Base-by-base conservation (phyloP, 805 yeast genomes). In the Saturnispora ahearnii region DNA sequence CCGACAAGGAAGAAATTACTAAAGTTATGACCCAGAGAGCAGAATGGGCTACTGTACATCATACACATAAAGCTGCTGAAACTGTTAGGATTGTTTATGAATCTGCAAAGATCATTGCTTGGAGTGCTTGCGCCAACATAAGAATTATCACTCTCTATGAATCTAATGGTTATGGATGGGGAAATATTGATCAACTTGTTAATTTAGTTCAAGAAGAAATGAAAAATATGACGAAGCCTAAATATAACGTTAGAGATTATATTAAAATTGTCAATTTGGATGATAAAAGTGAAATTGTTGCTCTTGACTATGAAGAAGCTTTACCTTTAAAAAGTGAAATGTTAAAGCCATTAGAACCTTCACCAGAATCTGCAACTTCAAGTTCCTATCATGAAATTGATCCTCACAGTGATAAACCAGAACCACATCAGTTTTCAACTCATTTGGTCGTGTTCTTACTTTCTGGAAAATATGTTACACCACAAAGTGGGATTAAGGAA, bases 1-100 rank as follows among this genome's bases (percentile, higher is more conserved):
- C 79, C 0, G 62, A 59, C 1, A 62, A 67, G 45, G 61, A 59
- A 37, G 70, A 69, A 49, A 56, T 67, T 1, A 64, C 64, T 13
- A 49, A 55, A n/a, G 68, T 59, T 0, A 48, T 69, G 9, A 58
- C 64, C 0, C 48, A 59, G 8, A 56, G 74, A 24, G 67, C 70
- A 7, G 75, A 73, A 51, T 74, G 71, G 61, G 55, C 62, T 2
- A 65, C 70, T 4, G 66, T 65, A 29, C 62, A 67, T 34, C 70
- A 67, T 41, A 58, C 71, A 1, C 74, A 70, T 51, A 58, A 67
- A 41, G 73, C 74, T 1, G 64, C 71, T 4, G 79, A 74, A 53
- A 66, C 63, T 28, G 62, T 73, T 15, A 58, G 73, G 48, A 53
- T 73, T 15, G 53, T 68, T 22, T 61, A 66, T 5, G 72, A 70